A percentile compares a stretch with the other conserved stretches of the same genome.
Conservation (phyloP, 768 basidiomycete genomes). For the Trametes cingulata region DNA sequence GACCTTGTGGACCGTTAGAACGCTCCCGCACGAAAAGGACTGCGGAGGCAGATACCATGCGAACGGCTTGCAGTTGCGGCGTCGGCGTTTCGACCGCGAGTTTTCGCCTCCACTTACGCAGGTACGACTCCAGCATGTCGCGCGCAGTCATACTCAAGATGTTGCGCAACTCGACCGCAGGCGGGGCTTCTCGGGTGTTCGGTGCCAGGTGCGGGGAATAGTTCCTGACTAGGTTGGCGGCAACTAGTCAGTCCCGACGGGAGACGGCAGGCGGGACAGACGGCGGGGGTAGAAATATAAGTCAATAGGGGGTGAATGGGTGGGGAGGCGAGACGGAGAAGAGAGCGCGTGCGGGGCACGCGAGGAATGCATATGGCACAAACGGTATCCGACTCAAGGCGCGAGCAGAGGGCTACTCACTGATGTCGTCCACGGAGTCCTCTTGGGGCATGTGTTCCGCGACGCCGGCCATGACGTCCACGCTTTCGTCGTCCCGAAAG, state of each 20-base stretch:
- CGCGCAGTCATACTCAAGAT: conserved; percentile 64
- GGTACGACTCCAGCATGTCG: conserved; percentile 73
- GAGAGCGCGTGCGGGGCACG: background rate
- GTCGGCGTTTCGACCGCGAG: conserved; percentile 38
- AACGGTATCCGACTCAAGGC: conserved; percentile 11
- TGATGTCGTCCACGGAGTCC: conserved; percentile 75
- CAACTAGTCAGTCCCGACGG: conserved; percentile 80
- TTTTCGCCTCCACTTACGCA: conserved; percentile 60
- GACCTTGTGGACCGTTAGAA: conserved; percentile 42
- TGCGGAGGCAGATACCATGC: conserved; percentile 21
- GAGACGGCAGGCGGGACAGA: conserved; percentile 37
- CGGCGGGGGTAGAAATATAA: conserved; percentile 21
- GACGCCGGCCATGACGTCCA: conserved; percentile 77
- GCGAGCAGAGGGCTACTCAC: conserved; percentile 54
- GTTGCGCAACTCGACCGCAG: conserved; percentile 66
- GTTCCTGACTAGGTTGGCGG: conserved; percentile 86
- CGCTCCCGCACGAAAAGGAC: too few relatives aligned
- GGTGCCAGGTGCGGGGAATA: conserved; percentile 86
- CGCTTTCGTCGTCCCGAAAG: conserved; percentile 52
- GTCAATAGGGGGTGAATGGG: conserved; percentile 22
- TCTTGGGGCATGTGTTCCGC: conserved; percentile 70
- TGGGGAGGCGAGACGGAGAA: conserved; percentile 12
- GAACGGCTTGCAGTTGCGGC: conserved; percentile 18
- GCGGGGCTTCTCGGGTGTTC: conserved; percentile 64
- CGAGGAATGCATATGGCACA: conserved; percentile 19